Conservation (phyloP, 139 green algal species). For the Coelastrella sp. region DNA sequence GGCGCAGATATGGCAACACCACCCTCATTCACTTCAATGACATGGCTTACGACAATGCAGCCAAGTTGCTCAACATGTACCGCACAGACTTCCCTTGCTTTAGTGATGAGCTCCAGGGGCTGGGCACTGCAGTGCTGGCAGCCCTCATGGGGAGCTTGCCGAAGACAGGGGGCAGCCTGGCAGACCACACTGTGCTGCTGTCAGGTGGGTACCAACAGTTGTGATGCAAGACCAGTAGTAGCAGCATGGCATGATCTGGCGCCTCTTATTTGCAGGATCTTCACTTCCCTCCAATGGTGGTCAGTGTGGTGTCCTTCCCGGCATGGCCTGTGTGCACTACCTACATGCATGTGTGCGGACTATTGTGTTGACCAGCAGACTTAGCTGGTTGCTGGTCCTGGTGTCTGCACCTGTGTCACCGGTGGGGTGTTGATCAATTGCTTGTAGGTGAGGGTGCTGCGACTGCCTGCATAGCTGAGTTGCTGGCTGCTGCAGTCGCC, state of each 20-base stretch:
- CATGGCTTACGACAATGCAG: slow-evolving; percentile 80
- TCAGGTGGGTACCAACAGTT: slow-evolving; percentile 55
- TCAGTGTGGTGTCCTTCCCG: no score
- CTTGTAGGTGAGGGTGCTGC: slow-evolving; percentile 69
- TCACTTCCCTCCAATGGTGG: no score
- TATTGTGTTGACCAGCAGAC: no score
- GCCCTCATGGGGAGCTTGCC: slow-evolving; percentile 78
- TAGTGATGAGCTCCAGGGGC: slow-evolving; percentile 81
- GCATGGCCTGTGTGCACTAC: no score
- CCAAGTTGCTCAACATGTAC: slow-evolving; percentile 82
- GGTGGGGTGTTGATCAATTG: background rate
- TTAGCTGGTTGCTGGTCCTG: no score
- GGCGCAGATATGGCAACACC: slow-evolving; percentile 82
- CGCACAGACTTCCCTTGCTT: slow-evolving; percentile 84
- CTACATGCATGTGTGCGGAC: no score
- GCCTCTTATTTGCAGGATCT: no score
- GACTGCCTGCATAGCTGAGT: slow-evolving; percentile 77
- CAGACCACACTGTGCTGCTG: slow-evolving; percentile 77
- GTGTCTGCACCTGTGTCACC: background rate
- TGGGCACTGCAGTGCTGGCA: slow-evolving; percentile 79
- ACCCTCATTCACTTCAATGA: slow-evolving; percentile 86
- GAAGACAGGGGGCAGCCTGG: slow-evolving; percentile 66
- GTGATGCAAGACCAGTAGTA: background rate
- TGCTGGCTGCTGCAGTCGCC: slow-evolving; percentile 80
- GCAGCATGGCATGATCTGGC: background rate